Evolutionary conservation across 164 flowering plant species (phyloP), one percentile per base, ranked within the genome.

Genomic region (Tinospora cordifolia): DNA sequence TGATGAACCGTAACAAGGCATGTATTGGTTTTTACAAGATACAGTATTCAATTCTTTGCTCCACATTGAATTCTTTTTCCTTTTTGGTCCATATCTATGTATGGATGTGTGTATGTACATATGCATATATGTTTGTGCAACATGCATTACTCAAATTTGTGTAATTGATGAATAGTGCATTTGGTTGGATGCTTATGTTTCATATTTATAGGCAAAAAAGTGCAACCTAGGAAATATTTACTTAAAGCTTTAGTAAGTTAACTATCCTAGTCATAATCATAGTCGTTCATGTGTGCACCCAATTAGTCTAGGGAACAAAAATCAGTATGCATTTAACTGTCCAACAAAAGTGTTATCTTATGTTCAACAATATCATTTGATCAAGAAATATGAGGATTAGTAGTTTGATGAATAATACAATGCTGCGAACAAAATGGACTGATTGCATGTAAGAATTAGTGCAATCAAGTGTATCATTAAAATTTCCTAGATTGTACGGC

Each of bases 1-100:
- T 91, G 92, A 41, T 91, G 76, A 89, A 87, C 66, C 92, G 97
- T 59, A 91, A 91, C 85, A 91, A 91, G 94, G 97, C 89, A 38
- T 21, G 62, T 8, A n/a, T 54, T 54, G 60, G 60, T 9, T 54
- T 54, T 9, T n/a, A 54, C 0, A 54, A 19, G n/a, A 54, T 54
- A 24, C 21, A 54, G 0, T 21, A 54, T 17, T 54, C 0, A 7
- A 0, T 30, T 54, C 9, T 54, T 54, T 54, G 60, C 60, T 54
- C 24, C 60, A 54, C 21, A 8, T 54, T 54, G 9, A 21, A 54
- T 54, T 2, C 24, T 54, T 19, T 21, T 5, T 21, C 60, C 21
- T 54, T 54, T 25, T 54, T 44, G 12, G 5, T 19, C 2, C 36
- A 5, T 65, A 44, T 22, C 3, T 2, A 49, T 34, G 7, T 41